These are phyloP conservation scores for Trichoderma virens DNA, from an alignment of 495 filamentous ascomycete genomes.

Conservation along the genomic window DNA sequence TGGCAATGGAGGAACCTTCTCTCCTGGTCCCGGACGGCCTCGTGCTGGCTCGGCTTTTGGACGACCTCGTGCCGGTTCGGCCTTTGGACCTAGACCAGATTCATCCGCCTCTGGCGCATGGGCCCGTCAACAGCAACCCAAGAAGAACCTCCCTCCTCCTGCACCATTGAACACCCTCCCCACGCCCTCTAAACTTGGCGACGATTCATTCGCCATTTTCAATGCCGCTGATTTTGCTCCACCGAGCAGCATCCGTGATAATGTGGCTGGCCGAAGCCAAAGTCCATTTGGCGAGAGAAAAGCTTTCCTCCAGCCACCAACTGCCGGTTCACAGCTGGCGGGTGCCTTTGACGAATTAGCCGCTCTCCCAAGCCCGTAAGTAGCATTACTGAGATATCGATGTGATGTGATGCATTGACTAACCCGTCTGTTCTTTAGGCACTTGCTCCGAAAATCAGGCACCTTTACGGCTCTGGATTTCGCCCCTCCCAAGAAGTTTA, in stretches of 20 bases:
- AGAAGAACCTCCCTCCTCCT: constrained; percentile 66
- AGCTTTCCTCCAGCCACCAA: constrained; percentile 63
- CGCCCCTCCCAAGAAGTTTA: constrained; percentile 84
- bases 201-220: constrained; percentile 66
- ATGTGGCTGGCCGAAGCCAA: constrained; percentile 64
- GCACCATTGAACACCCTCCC: constrained; percentile 66
- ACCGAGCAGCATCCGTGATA: constrained; percentile 58
- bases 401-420: constrained; percentile 13
- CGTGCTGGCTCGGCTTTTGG: constrained; percentile 37
- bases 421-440: constrained; percentile 36
- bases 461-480: constrained; percentile 91
- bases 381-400: constrained; percentile 20
- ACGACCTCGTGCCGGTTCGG: constrained; percentile 37
- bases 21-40: constrained; percentile 22
- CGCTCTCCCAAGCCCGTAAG: constrained; percentile 85
- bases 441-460: constrained; percentile 79
- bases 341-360: constrained; percentile 83
- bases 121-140: constrained; percentile 35
- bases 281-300: constrained; percentile 69
- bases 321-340: constrained; percentile 66
- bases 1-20: not conserved
- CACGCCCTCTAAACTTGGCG: constrained; percentile 76
- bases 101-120: constrained; percentile 50
- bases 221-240: constrained; percentile 81
- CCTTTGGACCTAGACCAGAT: constrained; percentile 48